These are phyloP conservation scores for Vitis riparia DNA, from an alignment of 164 flowering plant species.

Conservation along the genomic window DNA sequence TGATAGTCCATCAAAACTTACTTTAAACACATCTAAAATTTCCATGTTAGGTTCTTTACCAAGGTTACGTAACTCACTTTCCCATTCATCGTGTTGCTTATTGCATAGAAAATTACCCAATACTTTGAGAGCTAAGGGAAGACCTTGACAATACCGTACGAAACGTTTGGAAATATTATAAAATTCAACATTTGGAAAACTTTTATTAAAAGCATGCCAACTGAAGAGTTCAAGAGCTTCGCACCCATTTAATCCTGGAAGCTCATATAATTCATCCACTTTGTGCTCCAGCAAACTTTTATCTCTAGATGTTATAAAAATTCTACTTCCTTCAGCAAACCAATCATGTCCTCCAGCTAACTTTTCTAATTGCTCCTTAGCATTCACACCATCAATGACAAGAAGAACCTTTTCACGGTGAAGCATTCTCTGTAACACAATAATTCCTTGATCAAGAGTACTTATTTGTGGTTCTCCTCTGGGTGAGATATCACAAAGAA, in stretches of 20 bases:
- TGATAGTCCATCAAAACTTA: conserved; percentile 4
- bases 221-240: conserved; percentile 4
- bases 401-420: neutral
- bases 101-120: no score
- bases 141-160: neutral
- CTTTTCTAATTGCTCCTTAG: neutral
- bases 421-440: no score
- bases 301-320: conserved; percentile 5
- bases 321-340: conserved; percentile 6
- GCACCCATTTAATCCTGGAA: neutral
- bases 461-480: no score
- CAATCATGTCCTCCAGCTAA: neutral
- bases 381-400: neutral
- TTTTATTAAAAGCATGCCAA: neutral
- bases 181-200: neutral
- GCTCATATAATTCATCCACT: neutral
- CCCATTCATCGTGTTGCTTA: no score
- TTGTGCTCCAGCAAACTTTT: neutral
- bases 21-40: neutral
- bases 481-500: no score
- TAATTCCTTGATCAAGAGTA: no score
- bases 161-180: neutral
- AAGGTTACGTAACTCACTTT: no score
- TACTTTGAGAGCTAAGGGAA: no score
- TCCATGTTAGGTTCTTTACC: no score